These are phyloP conservation scores for Nannochloropsis gaditana DNA, from an alignment of 108 stramenopile genomes.

Conservation along the genomic window DNA sequence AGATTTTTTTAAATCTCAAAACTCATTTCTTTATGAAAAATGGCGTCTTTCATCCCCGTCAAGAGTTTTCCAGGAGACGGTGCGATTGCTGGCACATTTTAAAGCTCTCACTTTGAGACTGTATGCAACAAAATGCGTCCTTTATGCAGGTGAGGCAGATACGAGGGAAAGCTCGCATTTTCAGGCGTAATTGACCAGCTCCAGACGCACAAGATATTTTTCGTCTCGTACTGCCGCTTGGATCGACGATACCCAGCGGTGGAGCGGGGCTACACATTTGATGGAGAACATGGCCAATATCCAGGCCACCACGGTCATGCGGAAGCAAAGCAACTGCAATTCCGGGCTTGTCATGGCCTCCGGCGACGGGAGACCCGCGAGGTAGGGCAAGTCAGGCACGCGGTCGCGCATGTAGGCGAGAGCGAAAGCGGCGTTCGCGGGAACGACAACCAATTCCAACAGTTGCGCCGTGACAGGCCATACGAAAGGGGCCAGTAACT, in stretches of 20 bases:
- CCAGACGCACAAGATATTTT: neutral
- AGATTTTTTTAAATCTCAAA: too few relatives aligned
- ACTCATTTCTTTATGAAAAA: too few relatives aligned
- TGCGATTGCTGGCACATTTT: too few relatives aligned
- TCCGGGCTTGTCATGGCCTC: neutral
- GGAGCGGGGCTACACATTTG: neutral
- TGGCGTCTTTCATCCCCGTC: too few relatives aligned
- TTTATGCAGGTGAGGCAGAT: too few relatives aligned
- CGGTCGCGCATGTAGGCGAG: constrained; percentile 1
- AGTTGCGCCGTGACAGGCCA: neutral
- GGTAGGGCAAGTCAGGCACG: neutral
- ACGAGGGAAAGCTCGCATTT: too few relatives aligned
- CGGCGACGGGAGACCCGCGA: neutral
- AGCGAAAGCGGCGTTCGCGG: constrained; percentile 10
- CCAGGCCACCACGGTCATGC: neutral
- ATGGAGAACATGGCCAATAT: neutral
- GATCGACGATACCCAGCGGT: neutral
- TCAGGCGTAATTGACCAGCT: neutral
- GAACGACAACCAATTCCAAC: neutral
- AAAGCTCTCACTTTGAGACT: too few relatives aligned
- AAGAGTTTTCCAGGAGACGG: too few relatives aligned
- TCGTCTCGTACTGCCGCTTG: constrained; percentile 19
- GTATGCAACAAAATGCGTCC: too few relatives aligned
- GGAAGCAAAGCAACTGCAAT: constrained; percentile 9
- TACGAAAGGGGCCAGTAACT: neutral